Evolutionary conservation across 345 rosid species (phyloP).

Genomic region (Angophora floribunda): DNA sequence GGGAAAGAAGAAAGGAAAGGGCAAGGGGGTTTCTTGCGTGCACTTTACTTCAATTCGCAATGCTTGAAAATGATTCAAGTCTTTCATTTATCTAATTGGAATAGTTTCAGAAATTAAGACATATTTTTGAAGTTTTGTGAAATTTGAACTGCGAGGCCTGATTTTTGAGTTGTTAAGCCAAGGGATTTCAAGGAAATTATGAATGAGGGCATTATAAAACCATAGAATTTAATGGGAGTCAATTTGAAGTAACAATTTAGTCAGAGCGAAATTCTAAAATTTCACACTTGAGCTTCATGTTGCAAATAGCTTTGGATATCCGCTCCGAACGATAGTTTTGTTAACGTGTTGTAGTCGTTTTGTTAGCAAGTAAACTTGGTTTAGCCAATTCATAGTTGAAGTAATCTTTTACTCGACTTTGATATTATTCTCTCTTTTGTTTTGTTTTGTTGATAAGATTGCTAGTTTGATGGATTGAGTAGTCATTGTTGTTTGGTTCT

Average conservation of each 20-base stretch:
- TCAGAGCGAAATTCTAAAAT: too few relatives aligned
- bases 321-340: neutral
- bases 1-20: neutral
- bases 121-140: neutral
- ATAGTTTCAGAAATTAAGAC: too few relatives aligned
- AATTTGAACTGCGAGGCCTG: neutral
- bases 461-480: fast-evolving
- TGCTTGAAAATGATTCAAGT: neutral
- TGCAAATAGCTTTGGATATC: neutral
- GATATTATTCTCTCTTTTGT: too few relatives aligned
- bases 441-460: fast-evolving
- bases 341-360: too few relatives aligned
- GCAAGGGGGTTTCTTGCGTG: neutral
- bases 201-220: neutral
- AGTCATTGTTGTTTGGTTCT: neutral
- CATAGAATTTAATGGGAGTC: too few relatives aligned
- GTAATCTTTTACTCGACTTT: neutral
- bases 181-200: neutral
- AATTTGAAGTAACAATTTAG: neutral
- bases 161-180: neutral
- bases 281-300: neutral
- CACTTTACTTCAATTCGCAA: neutral
- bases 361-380: neutral
- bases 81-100: neutral
- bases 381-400: neutral